phyloP scores from a whole-genome alignment of 768 basidiomycete species.

The Clitopilus passeckerianus region DNA sequence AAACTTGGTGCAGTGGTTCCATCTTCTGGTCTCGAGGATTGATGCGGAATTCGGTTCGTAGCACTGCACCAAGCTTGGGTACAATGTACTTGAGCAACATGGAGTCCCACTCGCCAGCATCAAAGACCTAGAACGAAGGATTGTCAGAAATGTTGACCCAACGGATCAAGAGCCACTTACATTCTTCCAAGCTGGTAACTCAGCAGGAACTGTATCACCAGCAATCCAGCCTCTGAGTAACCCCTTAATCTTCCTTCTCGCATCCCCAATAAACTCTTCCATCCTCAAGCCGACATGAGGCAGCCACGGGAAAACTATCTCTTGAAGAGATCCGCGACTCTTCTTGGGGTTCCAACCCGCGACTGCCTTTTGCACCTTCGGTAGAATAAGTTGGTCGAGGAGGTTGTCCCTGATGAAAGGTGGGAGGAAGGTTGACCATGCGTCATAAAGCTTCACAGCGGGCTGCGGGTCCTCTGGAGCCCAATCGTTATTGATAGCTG shows the following conservation, averaged over 20 bases:
- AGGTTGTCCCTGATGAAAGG: conserved; percentile 92
- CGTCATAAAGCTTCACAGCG: conserved; percentile 79
- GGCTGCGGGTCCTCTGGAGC: conserved; percentile 64
- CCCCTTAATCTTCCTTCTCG: conserved; percentile 79
- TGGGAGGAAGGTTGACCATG: conserved; percentile 85
- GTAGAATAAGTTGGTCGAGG: conserved; percentile 91
- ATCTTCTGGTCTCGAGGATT: conserved; percentile 92
- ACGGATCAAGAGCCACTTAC: conserved; percentile 33
- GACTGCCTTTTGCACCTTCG: conserved; percentile 84
- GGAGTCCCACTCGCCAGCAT: conserved; percentile 81
- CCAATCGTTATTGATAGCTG: conserved; percentile 95
- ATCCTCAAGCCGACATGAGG: conserved; percentile 80
- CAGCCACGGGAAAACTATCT: conserved; percentile 93
- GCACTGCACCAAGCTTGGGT: conserved; percentile 78
- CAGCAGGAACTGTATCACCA: conserved; percentile 69
- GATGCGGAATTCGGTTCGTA: conserved; percentile 84
- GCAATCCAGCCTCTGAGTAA: conserved; percentile 72
- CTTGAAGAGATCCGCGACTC: conserved; percentile 57
- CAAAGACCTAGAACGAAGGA: conserved; percentile 54
- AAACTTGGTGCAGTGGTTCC: conserved; percentile 69
- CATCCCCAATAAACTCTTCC: conserved; percentile 83
- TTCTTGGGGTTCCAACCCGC: conserved; percentile 75
- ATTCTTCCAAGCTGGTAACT: conserved; percentile 77
- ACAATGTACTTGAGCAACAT: conserved; percentile 88
- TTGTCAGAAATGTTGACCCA: conserved; percentile 2